Conservation (phyloP, 2,329 filamentous ascomycete genomes). For the Cladophialophora immunda region DNA sequence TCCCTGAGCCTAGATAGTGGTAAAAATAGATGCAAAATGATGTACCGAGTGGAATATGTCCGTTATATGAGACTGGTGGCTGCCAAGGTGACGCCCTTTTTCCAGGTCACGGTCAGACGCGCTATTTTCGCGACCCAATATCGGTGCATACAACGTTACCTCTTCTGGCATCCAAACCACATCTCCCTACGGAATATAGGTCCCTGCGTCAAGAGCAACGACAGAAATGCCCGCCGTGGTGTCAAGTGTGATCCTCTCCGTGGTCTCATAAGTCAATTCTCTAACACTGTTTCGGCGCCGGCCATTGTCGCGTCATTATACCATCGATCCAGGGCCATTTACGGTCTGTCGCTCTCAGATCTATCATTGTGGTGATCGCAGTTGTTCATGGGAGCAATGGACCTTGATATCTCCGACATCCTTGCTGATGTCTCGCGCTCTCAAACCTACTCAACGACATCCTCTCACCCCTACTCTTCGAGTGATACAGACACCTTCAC, state of each 20-base stretch:
- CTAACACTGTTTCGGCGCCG: neutral
- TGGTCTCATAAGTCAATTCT: neutral
- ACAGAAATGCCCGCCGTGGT: neutral
- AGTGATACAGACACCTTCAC: slow-evolving; percentile 45
- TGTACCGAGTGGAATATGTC: too few relatives aligned
- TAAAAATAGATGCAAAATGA: too few relatives aligned
- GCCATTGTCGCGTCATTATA: neutral
- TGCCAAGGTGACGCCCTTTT: neutral
- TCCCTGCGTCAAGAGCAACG: neutral
- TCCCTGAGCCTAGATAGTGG: too few relatives aligned
- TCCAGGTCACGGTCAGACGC: neutral
- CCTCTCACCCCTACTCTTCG: slow-evolving; percentile 9
- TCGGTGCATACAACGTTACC: neutral
- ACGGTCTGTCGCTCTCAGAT: neutral
- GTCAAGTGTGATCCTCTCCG: neutral
- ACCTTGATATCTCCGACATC: slow-evolving; percentile 52
- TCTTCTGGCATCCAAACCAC: neutral
- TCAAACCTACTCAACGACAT: slow-evolving; percentile 8
- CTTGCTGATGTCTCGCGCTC: slow-evolving; percentile 57
- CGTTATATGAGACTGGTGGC: too few relatives aligned
- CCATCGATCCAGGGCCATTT: neutral
- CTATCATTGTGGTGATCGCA: neutral
- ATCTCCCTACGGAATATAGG: neutral
- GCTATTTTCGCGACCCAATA: neutral
- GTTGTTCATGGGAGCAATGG: slow-evolving; percentile 25